Percentiles rank a stretch among this genome's conserved stretches.
These are phyloP conservation scores for Nakaseomyces sp. DNA, from an alignment of 1,139 yeast genomes.

Conservation along the genomic window DNA sequence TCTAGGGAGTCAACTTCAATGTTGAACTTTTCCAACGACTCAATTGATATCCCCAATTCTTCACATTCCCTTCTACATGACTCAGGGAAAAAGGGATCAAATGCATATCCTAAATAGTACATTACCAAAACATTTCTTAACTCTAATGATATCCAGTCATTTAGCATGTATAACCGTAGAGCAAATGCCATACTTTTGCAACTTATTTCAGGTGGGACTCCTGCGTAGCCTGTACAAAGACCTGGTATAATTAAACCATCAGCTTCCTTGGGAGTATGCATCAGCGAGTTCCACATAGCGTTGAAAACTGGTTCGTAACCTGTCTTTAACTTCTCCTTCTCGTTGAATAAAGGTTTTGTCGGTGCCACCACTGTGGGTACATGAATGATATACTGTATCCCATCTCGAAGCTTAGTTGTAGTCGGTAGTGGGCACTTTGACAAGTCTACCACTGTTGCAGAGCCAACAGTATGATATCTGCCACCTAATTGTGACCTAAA, in stretches of 20 bases:
- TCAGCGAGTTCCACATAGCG: constrained; percentile 39
- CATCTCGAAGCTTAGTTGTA: constrained; percentile 12
- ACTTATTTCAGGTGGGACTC: constrained; percentile 34
- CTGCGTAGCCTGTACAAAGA: constrained; percentile 45
- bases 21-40: constrained; percentile 15
- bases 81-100: constrained; percentile 18
- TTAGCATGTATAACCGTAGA: constrained; percentile 18
- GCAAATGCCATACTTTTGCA: constrained; percentile 29
- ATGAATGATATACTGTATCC: constrained; percentile 35
- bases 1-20: constrained; percentile 15
- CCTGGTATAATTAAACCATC: constrained; percentile 40
- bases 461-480: constrained; percentile 24
- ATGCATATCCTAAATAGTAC: constrained; percentile 23
- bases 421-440: constrained; percentile 8
- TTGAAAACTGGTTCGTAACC: constrained; percentile 36
- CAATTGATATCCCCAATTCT: constrained; percentile 15
- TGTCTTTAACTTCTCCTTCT: constrained; percentile 13
- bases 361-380: constrained; percentile 46
- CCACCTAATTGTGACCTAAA: constrained; percentile 24
- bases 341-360: constrained; percentile 17
- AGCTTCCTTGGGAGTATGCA: constrained; percentile 19
- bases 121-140: constrained; percentile 22
- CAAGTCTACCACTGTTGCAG: constrained; percentile 21
- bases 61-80: constrained; percentile 18
- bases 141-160: constrained; percentile 17